Percentiles rank a stretch among this genome's conserved stretches.
Conservation (phyloP, 2,329 filamentous ascomycete species). For the Colletotrichum lupini region DNA sequence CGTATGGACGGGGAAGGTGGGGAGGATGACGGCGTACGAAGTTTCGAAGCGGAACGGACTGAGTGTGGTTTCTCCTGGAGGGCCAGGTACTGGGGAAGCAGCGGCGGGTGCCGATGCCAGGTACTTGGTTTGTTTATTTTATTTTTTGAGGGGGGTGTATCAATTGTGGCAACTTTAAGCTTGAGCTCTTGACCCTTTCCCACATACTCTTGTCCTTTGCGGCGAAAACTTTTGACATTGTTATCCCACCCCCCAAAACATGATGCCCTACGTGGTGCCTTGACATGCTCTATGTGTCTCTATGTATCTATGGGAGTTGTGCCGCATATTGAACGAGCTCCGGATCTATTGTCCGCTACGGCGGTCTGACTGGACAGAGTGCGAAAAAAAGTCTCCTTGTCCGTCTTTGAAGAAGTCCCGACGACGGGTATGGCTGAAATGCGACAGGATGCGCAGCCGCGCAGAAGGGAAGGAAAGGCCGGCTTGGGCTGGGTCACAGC, state of each 20-base stretch:
- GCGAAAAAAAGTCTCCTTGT: neutral
- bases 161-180: neutral
- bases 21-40: neutral
- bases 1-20: neutral
- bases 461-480: neutral
- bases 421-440: neutral
- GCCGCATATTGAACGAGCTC: neutral
- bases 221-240: neutral
- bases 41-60: too few relatives aligned
- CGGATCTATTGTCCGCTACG: neutral
- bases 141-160: neutral
- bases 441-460: neutral
- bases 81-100: constrained; percentile 17
- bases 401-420: neutral
- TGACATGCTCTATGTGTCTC: neutral
- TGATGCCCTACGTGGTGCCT: neutral
- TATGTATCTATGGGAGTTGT: neutral
- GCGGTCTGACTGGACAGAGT: neutral
- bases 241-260: neutral
- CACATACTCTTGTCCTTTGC: neutral
- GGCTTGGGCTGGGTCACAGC: neutral
- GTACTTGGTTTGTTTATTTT: constrained; percentile 19
- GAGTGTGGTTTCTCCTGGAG: neutral
- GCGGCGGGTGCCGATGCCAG: constrained; percentile 13
- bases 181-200: neutral